Evolutionary conservation across 2,329 filamentous ascomycete species (phyloP).

Genomic region (Trichoderma arundinaceum): DNA sequence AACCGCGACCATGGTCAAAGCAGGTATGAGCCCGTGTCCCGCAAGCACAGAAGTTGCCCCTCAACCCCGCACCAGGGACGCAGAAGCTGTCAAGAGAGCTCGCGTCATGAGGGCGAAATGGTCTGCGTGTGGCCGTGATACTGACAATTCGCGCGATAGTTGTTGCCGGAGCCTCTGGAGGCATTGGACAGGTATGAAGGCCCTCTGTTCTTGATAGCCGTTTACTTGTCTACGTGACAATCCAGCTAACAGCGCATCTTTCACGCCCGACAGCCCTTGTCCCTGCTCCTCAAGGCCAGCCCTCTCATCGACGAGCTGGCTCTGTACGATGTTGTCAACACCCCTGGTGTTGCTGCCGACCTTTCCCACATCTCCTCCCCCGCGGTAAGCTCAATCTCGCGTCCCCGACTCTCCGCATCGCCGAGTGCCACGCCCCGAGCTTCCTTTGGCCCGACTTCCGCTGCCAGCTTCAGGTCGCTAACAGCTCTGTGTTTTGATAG

Average conservation of each 20-base stretch:
- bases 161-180: conserved; percentile 95
- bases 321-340: conserved; percentile 99
- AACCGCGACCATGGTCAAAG: conserved; percentile 32
- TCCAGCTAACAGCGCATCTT: conserved; percentile 13
- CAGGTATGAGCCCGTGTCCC: conserved; percentile 21
- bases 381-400: conserved; percentile 60
- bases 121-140: background rate
- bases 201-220: conserved; percentile 37
- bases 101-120: conserved; percentile 12
- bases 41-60: conserved; percentile 19
- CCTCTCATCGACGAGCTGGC: conserved; percentile 89
- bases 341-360: conserved; percentile 92
- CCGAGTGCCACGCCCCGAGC: conserved; percentile 7
- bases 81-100: conserved; percentile 9
- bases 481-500: conserved; percentile 50
- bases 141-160: conserved; percentile 48
- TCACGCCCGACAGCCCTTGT: conserved; percentile 72
- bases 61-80: conserved; percentile 31
- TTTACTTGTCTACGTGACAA: background rate
- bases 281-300: conserved; percentile 90
- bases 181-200: conserved; percentile 88
- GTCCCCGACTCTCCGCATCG: conserved; percentile 24
- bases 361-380: conserved; percentile 95
- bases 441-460: conserved; percentile 23
- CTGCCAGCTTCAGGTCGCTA: conserved; percentile 12